A percentile compares a stretch with the other conserved stretches of the same genome.
Evolutionary conservation across 192 early-diverging fungal genomes (phyloP).

Genomic region (Linnemannia zychae): DNA sequence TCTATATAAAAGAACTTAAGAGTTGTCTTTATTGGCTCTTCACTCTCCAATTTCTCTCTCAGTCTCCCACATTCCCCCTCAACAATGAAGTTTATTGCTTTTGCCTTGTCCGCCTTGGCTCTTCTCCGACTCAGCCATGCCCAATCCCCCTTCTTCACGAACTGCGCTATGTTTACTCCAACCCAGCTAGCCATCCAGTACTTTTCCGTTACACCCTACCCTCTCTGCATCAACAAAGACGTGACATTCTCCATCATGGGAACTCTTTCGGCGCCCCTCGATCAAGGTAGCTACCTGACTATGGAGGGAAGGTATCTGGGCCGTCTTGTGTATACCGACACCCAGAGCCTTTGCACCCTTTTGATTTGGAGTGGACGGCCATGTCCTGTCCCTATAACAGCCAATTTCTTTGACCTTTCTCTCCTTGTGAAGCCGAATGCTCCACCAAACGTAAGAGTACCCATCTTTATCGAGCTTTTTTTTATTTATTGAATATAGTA

Average conservation of each 20-base stretch:
- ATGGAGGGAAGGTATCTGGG: not conserved
- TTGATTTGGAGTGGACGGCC: not conserved
- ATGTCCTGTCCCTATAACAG: not conserved
- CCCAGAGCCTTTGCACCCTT: not conserved
- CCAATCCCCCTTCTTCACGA: not conserved
- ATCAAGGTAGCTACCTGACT: not conserved
- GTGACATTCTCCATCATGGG: not conserved
- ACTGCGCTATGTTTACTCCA: not conserved
- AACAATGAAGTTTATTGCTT: not conserved
- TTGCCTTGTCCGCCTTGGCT: not conserved
- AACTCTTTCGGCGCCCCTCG: not conserved
- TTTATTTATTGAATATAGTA: too few relatives aligned
- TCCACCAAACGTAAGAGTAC: too few relatives aligned
- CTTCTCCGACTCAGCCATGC: not conserved
- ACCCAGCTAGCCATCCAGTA: not conserved
- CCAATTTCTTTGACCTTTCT: too few relatives aligned
- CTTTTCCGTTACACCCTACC: not conserved
- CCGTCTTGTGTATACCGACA: not conserved
- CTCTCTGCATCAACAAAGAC: constrained; percentile 1
- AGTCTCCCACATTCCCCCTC: not conserved
- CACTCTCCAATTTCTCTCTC: not conserved
- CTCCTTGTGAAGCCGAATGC: too few relatives aligned
- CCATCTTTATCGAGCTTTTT: too few relatives aligned
- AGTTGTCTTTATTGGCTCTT: too few relatives aligned
- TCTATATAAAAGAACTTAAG: too few relatives aligned